Percentiles rank a stretch among this genome's conserved stretches.
These are phyloP conservation scores for Metarhizium album DNA, from an alignment of 2,329 filamentous ascomycete genomes.

Conservation along the genomic window DNA sequence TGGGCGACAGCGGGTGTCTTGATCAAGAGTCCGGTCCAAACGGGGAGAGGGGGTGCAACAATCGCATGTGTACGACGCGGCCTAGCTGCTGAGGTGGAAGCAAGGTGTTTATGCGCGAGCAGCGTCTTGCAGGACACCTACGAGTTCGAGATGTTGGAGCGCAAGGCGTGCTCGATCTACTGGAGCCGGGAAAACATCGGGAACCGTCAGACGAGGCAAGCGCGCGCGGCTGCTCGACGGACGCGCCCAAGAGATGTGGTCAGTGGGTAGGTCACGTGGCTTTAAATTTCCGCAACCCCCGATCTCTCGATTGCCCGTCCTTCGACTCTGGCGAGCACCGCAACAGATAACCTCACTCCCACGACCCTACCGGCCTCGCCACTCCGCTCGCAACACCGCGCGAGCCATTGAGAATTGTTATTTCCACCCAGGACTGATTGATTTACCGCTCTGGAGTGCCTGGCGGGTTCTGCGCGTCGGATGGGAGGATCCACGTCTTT, in stretches of 20 bases:
- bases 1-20: neutral
- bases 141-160: neutral
- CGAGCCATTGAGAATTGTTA: neutral
- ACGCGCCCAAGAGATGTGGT: conserved; percentile 8
- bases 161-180: neutral
- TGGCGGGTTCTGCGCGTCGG: conserved; percentile 22
- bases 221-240: neutral
- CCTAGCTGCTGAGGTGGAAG: neutral
- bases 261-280: conserved; percentile 31
- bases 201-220: neutral
- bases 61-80: neutral
- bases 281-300: conserved; percentile 29
- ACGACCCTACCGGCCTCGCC: conserved; percentile 12
- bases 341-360: conserved; percentile 11
- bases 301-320: conserved; percentile 19
- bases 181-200: neutral
- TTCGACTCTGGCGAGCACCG: conserved; percentile 15
- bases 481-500: conserved; percentile 35
- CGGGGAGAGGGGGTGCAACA: neutral
- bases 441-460: neutral
- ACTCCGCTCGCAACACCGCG: conserved; percentile 10
- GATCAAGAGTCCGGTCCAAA: neutral
- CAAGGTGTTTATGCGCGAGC: neutral
- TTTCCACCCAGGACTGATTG: neutral
- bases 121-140: neutral